Evolutionary conservation across 129 eudicot species (phyloP).

Genomic region (Centrapalus pauciflorus): DNA sequence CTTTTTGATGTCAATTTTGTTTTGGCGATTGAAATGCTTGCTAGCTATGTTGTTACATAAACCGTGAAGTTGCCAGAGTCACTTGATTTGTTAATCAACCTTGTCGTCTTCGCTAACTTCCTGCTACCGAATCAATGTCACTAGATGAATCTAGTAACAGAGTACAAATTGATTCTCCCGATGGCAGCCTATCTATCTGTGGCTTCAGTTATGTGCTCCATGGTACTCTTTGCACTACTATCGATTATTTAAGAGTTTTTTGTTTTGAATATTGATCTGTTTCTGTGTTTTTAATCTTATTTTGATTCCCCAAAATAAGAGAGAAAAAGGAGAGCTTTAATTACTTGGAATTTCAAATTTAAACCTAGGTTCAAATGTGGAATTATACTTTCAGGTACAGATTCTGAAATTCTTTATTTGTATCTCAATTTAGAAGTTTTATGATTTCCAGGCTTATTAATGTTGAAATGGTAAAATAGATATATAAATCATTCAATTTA

Average conservation of each 20-base stretch:
- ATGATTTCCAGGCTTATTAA: too few species aligned
- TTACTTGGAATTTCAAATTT: background rate
- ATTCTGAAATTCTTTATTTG: background rate
- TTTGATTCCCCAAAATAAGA: background rate
- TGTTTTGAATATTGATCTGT: background rate
- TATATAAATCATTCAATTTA: background rate
- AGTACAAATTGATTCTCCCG: slow-evolving; percentile 50
- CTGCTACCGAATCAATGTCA: slow-evolving; percentile 5
- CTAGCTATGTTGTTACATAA: too few species aligned
- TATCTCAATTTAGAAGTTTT: background rate
- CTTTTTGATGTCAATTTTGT: too few species aligned
- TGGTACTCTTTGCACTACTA: slow-evolving; percentile 37
- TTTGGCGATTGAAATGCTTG: too few species aligned
- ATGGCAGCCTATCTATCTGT: slow-evolving; percentile 64
- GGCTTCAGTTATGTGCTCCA: slow-evolving; percentile 95
- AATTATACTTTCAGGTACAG: background rate
- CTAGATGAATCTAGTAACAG: slow-evolving; percentile 45
- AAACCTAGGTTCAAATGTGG: slow-evolving; percentile 4
- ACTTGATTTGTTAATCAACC: too few species aligned
- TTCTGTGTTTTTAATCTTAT: too few species aligned
- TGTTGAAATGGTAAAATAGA: background rate
- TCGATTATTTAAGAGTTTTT: background rate
- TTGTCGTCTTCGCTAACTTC: slow-evolving; percentile 26
- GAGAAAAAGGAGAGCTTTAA: too few species aligned
- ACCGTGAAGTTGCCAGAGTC: too few species aligned